Evolutionary conservation across 192 early-diverging fungal genomes (phyloP), one percentile per base, ranked within the genome.

Genomic region (Martensiomyces pterosporus): DNA sequence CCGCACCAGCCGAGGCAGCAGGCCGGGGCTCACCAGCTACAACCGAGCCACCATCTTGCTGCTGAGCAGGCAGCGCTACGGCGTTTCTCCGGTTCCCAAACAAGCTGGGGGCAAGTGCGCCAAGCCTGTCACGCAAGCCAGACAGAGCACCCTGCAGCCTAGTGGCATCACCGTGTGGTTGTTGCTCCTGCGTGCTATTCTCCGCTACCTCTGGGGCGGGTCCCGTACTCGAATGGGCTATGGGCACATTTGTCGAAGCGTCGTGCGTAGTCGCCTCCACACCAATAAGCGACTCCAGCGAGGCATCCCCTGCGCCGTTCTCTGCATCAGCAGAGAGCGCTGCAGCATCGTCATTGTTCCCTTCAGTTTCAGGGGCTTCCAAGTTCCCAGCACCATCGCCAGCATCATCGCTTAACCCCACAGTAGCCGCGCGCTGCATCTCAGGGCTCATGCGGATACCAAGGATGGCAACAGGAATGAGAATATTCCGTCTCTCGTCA

Each of bases 381-480:
- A 37, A 25, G 10, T 12, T 3, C 22, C 32, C 29, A 12, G 15
- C 33, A 36, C 32, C 8, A 3, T 14, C 33, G n/a, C n/a, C 35
- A 1, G 23, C 18, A 13, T 12, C 33, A 8, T 23, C 32, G 9
- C 15, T 25, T 16, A 47, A 14, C 22, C 32, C 45, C 45, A 47
- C 24, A 4, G 10, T 43, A 4, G 39, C 52, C 49, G 39, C 35
- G 26, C 40, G 38, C 4, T 34, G 52, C 27, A 72, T 47, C 36
- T 72, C 68, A 2, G 50, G 37, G 36, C 46, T 64, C 33, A 62
- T 49, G 2, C 53, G 56, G 19, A 72, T 23, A 0, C 68, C 68
- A 15, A 72, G 51, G 15, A 72, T 44, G 9, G 57, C 47, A 21
- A 72, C 47, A 2, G 68, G 68, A 2, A 72, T 36, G 24, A 49